A percentile compares a stretch with the other conserved stretches of the same genome.
Evolutionary conservation across 257 asterid species (phyloP).

Genomic region (Petrea volubilis): DNA sequence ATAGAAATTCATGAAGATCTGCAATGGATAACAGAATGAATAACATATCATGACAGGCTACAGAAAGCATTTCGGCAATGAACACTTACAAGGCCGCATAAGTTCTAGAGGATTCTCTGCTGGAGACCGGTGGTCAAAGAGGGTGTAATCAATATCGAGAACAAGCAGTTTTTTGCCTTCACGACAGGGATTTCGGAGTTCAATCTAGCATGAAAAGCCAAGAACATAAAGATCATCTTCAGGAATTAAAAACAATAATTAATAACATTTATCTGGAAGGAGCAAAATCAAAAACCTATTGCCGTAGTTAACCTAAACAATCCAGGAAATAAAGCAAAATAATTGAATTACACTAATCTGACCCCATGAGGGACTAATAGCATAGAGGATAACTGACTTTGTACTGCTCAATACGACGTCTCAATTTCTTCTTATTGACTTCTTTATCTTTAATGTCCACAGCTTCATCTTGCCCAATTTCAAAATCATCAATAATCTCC

Average conservation of each 20-base stretch:
- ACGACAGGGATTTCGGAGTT: constrained; percentile 83
- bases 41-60: constrained; percentile 7
- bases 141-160: constrained; percentile 89
- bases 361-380: background rate
- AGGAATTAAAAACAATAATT: background rate
- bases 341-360: constrained; percentile 4
- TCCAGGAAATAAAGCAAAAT: background rate
- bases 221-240: constrained; percentile 12
- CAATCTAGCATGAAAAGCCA: constrained; percentile 53
- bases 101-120: constrained; percentile 93
- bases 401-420: constrained; percentile 75
- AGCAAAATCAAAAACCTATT: background rate
- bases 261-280: background rate
- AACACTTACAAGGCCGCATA: constrained; percentile 91
- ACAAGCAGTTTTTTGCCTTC: constrained; percentile 93
- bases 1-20: constrained; percentile 98
- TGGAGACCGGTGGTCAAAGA: constrained; percentile 90
- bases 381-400: constrained; percentile 48
- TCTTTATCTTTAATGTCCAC: constrained; percentile 88
- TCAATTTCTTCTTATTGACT: constrained; percentile 77
- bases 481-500: constrained; percentile 90
- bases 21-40: constrained; percentile 20
- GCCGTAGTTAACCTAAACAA: background rate
- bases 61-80: constrained; percentile 4
- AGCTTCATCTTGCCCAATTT: constrained; percentile 80